Evolutionary conservation across 2,329 filamentous ascomycete genomes (phyloP).

Genomic region (Venturia effusa): DNA sequence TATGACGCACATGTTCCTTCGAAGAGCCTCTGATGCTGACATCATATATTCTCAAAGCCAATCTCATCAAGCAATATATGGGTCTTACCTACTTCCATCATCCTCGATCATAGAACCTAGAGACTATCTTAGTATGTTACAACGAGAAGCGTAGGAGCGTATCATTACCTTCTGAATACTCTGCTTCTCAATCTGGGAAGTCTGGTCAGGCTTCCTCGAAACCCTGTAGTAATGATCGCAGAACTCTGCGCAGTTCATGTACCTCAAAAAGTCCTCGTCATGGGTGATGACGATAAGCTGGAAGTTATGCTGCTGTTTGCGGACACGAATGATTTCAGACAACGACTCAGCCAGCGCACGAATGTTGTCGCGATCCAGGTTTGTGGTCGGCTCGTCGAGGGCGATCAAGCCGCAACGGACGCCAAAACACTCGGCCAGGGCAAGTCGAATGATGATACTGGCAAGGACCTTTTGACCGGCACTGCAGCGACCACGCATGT

Average conservation of each 20-base stretch:
- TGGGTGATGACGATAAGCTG: slow-evolving; percentile 98
- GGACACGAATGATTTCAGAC: slow-evolving; percentile 73
- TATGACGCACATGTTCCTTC: not conserved
- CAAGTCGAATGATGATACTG: slow-evolving; percentile 92
- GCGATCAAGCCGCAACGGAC: slow-evolving; percentile 93
- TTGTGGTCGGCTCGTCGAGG: slow-evolving; percentile 94
- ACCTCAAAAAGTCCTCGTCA: slow-evolving; percentile 87
- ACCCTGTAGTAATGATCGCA: slow-evolving; percentile 88
- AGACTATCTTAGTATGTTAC: not conserved
- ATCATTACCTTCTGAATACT: slow-evolving; percentile 22
- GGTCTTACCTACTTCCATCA: not conserved
- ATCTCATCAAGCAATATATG: not conserved
- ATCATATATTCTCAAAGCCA: not conserved
- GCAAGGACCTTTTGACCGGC: slow-evolving; percentile 95
- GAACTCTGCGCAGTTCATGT: slow-evolving; percentile 92
- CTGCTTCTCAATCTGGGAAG: slow-evolving; percentile 68
- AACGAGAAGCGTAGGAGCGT: not conserved
- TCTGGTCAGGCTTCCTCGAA: slow-evolving; percentile 70
- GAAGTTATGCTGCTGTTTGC: slow-evolving; percentile 84
- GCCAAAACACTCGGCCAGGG: slow-evolving; percentile 92
- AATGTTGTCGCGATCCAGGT: slow-evolving; percentile 92
- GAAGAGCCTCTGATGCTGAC: not conserved
- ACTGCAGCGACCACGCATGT: slow-evolving; percentile 96
- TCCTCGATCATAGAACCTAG: not conserved
- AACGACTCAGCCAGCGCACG: slow-evolving; percentile 74